Conservation (phyloP, 108 stramenopile genomes). For the Nitzschia palea region DNA sequence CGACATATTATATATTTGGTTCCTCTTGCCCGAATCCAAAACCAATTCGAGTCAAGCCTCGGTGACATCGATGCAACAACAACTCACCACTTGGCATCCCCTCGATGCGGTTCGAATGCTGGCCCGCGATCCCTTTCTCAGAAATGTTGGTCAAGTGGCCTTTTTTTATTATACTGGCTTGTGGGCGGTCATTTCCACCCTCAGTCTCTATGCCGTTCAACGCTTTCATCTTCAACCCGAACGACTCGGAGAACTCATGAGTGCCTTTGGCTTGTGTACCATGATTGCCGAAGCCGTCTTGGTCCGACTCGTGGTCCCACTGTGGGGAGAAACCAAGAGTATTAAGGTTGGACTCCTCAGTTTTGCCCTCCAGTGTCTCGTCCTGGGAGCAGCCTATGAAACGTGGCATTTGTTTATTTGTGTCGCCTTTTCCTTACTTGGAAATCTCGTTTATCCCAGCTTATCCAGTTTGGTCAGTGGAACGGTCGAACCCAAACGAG, state of each 20-base stretch:
- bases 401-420: conserved; percentile 86
- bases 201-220: conserved; percentile 83
- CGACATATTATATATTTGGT: conserved; percentile 77
- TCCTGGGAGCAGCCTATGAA: conserved; percentile 80
- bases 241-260: conserved; percentile 90
- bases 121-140: conserved; percentile 72
- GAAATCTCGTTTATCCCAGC: conserved; percentile 94
- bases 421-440: conserved; percentile 73
- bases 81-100: conserved; percentile 53
- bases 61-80: not conserved
- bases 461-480: conserved; percentile 84
- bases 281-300: conserved; percentile 94
- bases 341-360: conserved; percentile 86
- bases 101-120: conserved; percentile 60
- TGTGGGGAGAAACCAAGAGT: conserved; percentile 73
- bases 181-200: conserved; percentile 92
- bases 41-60: no score
- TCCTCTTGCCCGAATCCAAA: conserved; percentile 72
- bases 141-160: conserved; percentile 77
- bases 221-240: conserved; percentile 79
- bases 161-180: conserved; percentile 93
- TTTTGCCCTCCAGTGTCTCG: conserved; percentile 87
- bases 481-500: conserved; percentile 72
- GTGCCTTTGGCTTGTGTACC: conserved; percentile 88
- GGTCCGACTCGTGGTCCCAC: conserved; percentile 83